phyloP scores from a whole-genome alignment of 2,329 filamentous ascomycete genomes.

The Daldinia eschscholtzii region DNA sequence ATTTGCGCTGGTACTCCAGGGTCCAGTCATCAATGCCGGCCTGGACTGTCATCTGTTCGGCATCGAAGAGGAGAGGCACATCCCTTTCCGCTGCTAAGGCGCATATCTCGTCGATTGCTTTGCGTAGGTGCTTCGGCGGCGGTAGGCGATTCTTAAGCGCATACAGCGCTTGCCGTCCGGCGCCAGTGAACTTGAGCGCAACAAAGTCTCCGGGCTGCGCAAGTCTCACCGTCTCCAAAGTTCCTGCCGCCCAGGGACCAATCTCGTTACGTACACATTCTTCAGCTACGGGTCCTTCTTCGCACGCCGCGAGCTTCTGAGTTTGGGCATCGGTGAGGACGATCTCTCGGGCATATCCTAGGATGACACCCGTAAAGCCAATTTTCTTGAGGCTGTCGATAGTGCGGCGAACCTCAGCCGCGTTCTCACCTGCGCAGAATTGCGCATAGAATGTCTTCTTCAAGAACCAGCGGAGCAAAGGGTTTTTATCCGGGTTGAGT shows the following conservation, averaged over 20 bases:
- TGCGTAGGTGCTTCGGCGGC: slow-evolving; percentile 73
- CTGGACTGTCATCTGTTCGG: slow-evolving; percentile 85
- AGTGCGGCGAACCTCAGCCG: slow-evolving; percentile 74
- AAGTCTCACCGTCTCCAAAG: slow-evolving; percentile 78
- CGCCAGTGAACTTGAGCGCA: slow-evolving; percentile 83
- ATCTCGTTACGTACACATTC: slow-evolving; percentile 71
- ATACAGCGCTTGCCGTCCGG: slow-evolving; percentile 78
- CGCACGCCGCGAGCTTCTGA: slow-evolving; percentile 57
- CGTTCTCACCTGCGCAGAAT: slow-evolving; percentile 87
- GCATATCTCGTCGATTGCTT: slow-evolving; percentile 81
- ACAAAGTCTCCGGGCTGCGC: slow-evolving; percentile 78
- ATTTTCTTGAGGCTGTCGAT: slow-evolving; percentile 75
- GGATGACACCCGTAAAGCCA: slow-evolving; percentile 85
- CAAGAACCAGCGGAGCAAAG: slow-evolving; percentile 75
- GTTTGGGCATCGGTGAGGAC: slow-evolving; percentile 72
- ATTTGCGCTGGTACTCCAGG: slow-evolving; percentile 79
- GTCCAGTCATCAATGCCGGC: slow-evolving; percentile 85
- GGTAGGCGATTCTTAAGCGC: slow-evolving; percentile 72
- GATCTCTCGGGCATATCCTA: slow-evolving; percentile 87
- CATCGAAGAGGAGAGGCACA: slow-evolving; percentile 84
- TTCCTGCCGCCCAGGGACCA: slow-evolving; percentile 78
- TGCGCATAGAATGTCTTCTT: slow-evolving; percentile 91
- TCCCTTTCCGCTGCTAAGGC: slow-evolving; percentile 75
- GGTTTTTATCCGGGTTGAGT: slow-evolving; percentile 81
- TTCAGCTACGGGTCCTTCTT: slow-evolving; percentile 62